Evolutionary conservation across 768 basidiomycete genomes (phyloP).

Genomic region (Tylopilus vinaceipallidus): DNA sequence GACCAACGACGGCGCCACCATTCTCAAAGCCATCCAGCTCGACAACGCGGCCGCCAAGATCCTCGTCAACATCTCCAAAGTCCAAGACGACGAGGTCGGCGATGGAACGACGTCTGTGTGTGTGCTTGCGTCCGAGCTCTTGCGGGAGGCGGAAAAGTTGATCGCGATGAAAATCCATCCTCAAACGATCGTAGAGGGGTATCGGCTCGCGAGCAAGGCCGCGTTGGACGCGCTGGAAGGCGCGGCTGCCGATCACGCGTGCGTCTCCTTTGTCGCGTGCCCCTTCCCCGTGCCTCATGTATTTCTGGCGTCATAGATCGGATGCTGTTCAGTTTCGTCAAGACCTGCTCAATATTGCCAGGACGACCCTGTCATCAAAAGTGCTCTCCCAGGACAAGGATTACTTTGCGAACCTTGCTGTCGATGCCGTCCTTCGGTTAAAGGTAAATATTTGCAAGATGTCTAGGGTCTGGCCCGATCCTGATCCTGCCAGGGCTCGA

Average conservation of each 20-base stretch:
- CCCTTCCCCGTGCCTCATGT: neutral
- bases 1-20: slow-evolving; percentile 98
- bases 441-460: slow-evolving; percentile 49
- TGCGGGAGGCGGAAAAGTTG: slow-evolving; percentile 94
- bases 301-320: slow-evolving; percentile 41
- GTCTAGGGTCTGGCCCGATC: slow-evolving; percentile 1
- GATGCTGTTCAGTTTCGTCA: slow-evolving; percentile 75
- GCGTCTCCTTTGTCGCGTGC: slow-evolving; percentile 30
- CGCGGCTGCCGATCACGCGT: slow-evolving; percentile 84
- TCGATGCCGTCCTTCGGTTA: slow-evolving; percentile 90
- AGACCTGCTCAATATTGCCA: slow-evolving; percentile 95
- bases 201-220: slow-evolving; percentile 83
- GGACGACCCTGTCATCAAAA: slow-evolving; percentile 94
- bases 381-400: slow-evolving; percentile 96
- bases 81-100: slow-evolving; percentile 99
- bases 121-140: slow-evolving; percentile 85
- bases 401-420: slow-evolving; percentile 97
- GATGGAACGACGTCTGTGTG: slow-evolving; percentile 93
- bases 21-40: slow-evolving; percentile 94
- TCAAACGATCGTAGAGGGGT: slow-evolving; percentile 97
- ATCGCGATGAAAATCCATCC: slow-evolving; percentile 93
- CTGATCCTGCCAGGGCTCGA: slow-evolving; percentile 70
- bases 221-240: slow-evolving; percentile 83
- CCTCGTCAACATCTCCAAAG: slow-evolving; percentile 98
- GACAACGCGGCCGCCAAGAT: slow-evolving; percentile 99